A percentile compares a stretch with the other conserved stretches of the same genome.
Evolutionary conservation across 2,329 filamentous ascomycete genomes (phyloP).

Genomic region (Bipolaris bicolor): DNA sequence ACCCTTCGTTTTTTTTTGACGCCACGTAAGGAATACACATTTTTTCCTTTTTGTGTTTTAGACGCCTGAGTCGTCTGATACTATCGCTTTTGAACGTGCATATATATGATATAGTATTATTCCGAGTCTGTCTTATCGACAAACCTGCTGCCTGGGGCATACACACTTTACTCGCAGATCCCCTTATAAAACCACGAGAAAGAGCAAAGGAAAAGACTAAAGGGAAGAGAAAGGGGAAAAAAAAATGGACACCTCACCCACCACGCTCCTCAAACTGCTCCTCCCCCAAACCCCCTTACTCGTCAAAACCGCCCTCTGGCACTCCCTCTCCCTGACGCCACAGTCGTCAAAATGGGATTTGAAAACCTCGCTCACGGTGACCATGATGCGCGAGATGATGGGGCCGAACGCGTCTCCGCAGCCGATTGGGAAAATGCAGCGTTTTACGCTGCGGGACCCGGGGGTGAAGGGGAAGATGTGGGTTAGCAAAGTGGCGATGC

Average conservation of each 20-base stretch:
- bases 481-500: constrained; percentile 74
- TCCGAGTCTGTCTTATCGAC: too few relatives aligned
- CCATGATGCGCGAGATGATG: constrained; percentile 65
- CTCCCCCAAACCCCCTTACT: constrained; percentile 62
- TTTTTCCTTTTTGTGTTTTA: too few relatives aligned
- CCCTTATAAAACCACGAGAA: not conserved
- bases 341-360: constrained; percentile 80
- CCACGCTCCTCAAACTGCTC: constrained; percentile 43
- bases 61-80: too few relatives aligned
- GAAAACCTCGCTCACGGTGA: constrained; percentile 73
- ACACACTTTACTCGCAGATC: too few relatives aligned
- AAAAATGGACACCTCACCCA: constrained; percentile 45
- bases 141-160: too few relatives aligned
- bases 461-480: constrained; percentile 81
- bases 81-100: too few relatives aligned
- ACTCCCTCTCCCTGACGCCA: constrained; percentile 71
- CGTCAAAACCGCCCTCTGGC: constrained; percentile 65
- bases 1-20: too few relatives aligned
- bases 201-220: too few relatives aligned
- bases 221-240: too few relatives aligned
- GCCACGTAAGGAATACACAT: too few relatives aligned
- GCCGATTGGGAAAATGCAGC: constrained; percentile 59
- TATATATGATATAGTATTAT: too few relatives aligned
- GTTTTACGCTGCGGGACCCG: constrained; percentile 64
- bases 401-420: constrained; percentile 32